Evolutionary conservation across 441 rosid genomes (phyloP), one percentile per base, ranked within the genome.

Genomic region (Populus hybrid): DNA sequence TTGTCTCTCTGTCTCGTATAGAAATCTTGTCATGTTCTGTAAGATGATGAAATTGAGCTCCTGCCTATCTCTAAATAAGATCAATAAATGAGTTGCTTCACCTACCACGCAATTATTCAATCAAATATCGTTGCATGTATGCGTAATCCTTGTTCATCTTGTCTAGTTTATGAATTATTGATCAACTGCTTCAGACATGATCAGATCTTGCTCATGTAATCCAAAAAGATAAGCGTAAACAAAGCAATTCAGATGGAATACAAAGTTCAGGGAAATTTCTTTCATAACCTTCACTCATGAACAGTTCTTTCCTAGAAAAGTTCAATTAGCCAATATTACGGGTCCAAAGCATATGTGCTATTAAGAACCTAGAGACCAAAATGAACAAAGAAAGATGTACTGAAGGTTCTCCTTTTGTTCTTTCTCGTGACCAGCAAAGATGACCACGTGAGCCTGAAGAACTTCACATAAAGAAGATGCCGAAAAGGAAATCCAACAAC

Each of bases 21-120:
- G 20, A 73, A 76, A 56, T 71, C 40, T 72, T 77, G 76, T 69
- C 84, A 11, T 31, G 14, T 77, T 73, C 40, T 11, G 61, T 18
- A n/a, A n/a, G 21, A 23, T 38, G 50, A 21, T 1, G 64, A 33
- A 16, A 1, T 14, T 65, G 5, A 26, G 18, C 31, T 42, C 21
- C 29, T 61, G 65, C 16, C 42, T 42, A n/a, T 45, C 29, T 71
- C 23, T 23, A 33, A 7, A 28, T 45, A 61, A 71, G 64, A 72
- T n/a, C 21, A 9, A 71, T 63, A 26, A 71, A 45, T 65, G n/a
- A 36, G 56, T 56, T 29, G 6, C 21, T 64, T n/a, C 70, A 64
- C 24, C 28, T 16, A 6, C 66, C 29, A 5, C 61, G 64, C 61
- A 59, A 23, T 76, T 70, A 68, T 68, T 76, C 14, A 7, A 20